A percentile compares a stretch with the other conserved stretches of the same genome.
phyloP scores from a whole-genome alignment of 202 grass and related monocot species.

The Panicum hallii region DNA sequence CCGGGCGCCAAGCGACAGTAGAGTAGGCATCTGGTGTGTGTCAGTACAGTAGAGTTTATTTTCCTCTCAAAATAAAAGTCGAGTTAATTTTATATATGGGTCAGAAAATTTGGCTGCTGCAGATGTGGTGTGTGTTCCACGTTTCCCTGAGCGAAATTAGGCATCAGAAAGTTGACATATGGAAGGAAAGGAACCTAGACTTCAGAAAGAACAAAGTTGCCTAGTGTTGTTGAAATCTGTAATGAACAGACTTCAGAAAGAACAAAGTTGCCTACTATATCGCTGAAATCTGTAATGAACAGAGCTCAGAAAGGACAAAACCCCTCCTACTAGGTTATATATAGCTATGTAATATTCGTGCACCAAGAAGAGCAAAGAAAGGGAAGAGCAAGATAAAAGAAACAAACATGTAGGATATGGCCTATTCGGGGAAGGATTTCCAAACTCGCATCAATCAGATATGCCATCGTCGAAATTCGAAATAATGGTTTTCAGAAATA shows the following conservation, averaged over 20 bases:
- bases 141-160: neutral
- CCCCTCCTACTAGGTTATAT: neutral
- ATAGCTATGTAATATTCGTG: neutral
- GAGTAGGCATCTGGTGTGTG: too few relatives aligned
- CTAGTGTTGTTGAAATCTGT: neutral
- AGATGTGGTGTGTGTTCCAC: conserved; percentile 3
- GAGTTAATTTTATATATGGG: too few relatives aligned
- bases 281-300: neutral
- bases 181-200: conserved; percentile 5
- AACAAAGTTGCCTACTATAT: too few relatives aligned
- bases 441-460: neutral
- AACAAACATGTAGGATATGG: conserved; percentile 32
- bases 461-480: neutral
- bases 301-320: neutral
- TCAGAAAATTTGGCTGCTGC: neutral
- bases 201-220: neutral
- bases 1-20: too few relatives aligned
- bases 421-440: neutral
- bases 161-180: conserved; percentile 2
- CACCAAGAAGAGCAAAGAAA: conserved; percentile 4
- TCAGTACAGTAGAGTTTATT: too few relatives aligned
- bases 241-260: too few relatives aligned
- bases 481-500: neutral
- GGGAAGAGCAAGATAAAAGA: neutral
- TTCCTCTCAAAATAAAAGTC: too few relatives aligned